Evolutionary conservation across 495 filamentous ascomycete genomes (phyloP).

Genomic region (Beverwykella pulmonaria): DNA sequence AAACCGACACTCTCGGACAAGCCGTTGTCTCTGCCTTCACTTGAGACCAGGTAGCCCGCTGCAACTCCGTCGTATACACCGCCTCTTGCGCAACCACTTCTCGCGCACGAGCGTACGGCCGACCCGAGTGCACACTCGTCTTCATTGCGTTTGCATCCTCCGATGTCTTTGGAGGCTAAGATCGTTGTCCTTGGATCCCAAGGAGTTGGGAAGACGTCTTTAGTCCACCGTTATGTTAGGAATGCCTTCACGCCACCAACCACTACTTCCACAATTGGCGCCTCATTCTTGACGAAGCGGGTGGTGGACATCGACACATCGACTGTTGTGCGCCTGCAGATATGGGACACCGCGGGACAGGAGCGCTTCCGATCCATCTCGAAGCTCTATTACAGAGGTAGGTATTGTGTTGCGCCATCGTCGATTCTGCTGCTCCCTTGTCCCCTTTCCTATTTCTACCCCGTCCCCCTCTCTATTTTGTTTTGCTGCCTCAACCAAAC

Average conservation of each 20-base stretch:
- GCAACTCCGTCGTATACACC: constrained; percentile 7
- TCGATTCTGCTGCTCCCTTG: neutral
- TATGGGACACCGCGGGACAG: constrained; percentile 95
- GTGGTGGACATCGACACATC: constrained; percentile 82
- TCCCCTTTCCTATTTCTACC: too few relatives aligned
- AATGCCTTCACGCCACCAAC: constrained; percentile 71
- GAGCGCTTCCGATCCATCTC: constrained; percentile 94
- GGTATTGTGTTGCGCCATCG: constrained; percentile 2
- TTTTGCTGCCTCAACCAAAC: too few relatives aligned
- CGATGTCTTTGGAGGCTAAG: constrained; percentile 80
- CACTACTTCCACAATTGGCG: constrained; percentile 82
- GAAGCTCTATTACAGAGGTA: constrained; percentile 75
- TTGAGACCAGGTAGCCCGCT: constrained; percentile 12
- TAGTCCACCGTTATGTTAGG: constrained; percentile 84
- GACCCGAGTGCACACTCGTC: too few relatives aligned
- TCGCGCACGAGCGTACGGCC: constrained; percentile 54
- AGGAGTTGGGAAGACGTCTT: constrained; percentile 93
- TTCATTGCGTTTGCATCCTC: too few relatives aligned
- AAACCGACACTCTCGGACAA: neutral
- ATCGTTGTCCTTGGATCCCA: constrained; percentile 45
- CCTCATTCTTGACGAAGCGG: constrained; percentile 90
- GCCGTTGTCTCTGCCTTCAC: constrained; percentile 1
- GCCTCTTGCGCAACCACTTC: neutral
- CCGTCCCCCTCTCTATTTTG: too few relatives aligned
- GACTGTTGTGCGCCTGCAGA: constrained; percentile 79